Evolutionary conservation across 192 early-diverging fungal genomes (phyloP), one percentile per base, ranked within the genome.

Genomic region (Podila minutissima): DNA sequence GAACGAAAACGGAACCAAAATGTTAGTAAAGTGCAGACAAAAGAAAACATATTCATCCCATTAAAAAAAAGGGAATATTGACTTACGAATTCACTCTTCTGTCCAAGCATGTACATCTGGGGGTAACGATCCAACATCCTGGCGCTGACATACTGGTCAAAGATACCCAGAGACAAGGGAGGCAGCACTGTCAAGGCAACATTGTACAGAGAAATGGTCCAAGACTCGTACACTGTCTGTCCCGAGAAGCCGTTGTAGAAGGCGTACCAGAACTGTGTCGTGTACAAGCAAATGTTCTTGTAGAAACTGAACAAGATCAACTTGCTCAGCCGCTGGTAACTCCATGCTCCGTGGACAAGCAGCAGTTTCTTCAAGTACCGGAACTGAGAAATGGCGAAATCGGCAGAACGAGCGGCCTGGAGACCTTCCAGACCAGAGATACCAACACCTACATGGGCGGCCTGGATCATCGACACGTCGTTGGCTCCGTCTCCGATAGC

Each of bases 401-500:
- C 98, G 0, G 98, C 95, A 68, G 94, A 93, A n/a, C 98, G 92
- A 2, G 97, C 97, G 5, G 98, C 98, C 72, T 99, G 98, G 63
- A 99, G 86, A 55, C 98, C 98, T 74, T 99, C 98, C 67, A 95
- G 90, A 38, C 98, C 98, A 58, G 90, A 94, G 74, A 99, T 99
- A 62, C 98, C 98, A 15, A 99, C 91, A 62, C 98, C 98, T 24
- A 99, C 97, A 72, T 99, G 97, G n/a, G 97, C 97, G 11, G 97
- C 98, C 82, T 99, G 98, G 78, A 99, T 99, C 98, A 99, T 99
- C 31, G 92, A 93, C 1, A 99, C 97, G 79, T 99, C 98, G 76
- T 99, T 99, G 51, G 98, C 98, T 46, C 98, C 98, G 83, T 99
- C 98, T 59, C 98, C 98, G 75, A 99, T 99, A 6, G 98, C 97